Evolutionary conservation across 2,329 filamentous ascomycete genomes (phyloP).

Genomic region (Fusarium poae): DNA sequence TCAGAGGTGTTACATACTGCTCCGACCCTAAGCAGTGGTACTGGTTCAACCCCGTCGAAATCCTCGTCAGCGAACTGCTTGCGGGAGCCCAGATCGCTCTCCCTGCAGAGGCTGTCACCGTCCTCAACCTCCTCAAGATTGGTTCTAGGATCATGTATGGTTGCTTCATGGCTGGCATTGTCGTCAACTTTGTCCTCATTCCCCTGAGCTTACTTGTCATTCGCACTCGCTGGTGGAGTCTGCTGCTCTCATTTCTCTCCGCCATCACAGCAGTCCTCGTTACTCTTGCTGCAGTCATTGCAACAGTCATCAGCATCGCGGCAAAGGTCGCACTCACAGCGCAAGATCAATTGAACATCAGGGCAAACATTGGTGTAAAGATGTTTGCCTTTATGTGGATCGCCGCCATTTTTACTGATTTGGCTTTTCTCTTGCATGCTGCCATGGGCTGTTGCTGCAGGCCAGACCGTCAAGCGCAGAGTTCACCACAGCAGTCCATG

Average conservation of each 20-base stretch:
- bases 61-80: conserved; percentile 83
- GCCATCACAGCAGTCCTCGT: conserved; percentile 76
- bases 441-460: conserved; percentile 82
- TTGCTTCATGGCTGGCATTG: conserved; percentile 80
- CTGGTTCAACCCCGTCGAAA: conserved; percentile 91
- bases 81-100: conserved; percentile 86
- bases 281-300: conserved; percentile 78
- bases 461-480: conserved; percentile 44
- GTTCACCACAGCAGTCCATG: conserved; percentile 18
- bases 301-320: conserved; percentile 85
- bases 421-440: conserved; percentile 80
- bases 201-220: conserved; percentile 71
- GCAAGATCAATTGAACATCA: conserved; percentile 81
- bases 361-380: conserved; percentile 73
- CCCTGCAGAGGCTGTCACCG: conserved; percentile 77
- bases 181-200: conserved; percentile 79
- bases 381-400: conserved; percentile 96
- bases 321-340: conserved; percentile 81
- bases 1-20: conserved; percentile 79
- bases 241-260: conserved; percentile 76
- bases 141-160: conserved; percentile 90
- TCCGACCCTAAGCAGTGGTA: conserved; percentile 77
- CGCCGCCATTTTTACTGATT: conserved; percentile 72
- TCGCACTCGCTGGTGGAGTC: conserved; percentile 71
- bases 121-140: conserved; percentile 79